phyloP scores from a whole-genome alignment of 108 stramenopile genomes.

The Nitzschia putrida region DNA sequence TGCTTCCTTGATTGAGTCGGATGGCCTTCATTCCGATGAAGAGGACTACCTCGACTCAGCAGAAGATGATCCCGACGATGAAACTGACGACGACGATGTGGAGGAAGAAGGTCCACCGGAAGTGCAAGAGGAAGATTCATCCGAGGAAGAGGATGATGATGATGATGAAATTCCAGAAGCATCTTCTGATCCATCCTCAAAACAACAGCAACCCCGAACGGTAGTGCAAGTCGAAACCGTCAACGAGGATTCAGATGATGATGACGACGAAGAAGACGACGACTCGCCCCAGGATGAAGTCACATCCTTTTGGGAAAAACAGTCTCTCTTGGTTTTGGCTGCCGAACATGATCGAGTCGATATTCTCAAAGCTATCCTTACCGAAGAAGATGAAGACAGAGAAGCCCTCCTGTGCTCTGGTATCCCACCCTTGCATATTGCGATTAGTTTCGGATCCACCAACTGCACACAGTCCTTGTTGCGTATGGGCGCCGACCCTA shows the following conservation, averaged over 20 bases:
- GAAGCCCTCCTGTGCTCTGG: slow-evolving; percentile 34
- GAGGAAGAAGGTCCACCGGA: slow-evolving; percentile 1
- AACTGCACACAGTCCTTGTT: slow-evolving; percentile 75
- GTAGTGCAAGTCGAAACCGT: slow-evolving; percentile 5
- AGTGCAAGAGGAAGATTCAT: not conserved
- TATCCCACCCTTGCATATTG: slow-evolving; percentile 78
- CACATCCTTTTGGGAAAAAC: slow-evolving; percentile 71
- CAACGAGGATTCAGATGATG: slow-evolving; percentile 4
- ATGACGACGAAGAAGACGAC: slow-evolving; percentile 23
- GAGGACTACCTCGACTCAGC: slow-evolving; percentile 9
- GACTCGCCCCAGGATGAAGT: slow-evolving; percentile 55
- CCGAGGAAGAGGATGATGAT: not conserved
- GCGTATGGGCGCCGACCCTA: slow-evolving; percentile 83
- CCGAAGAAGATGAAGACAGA: slow-evolving; percentile 33
- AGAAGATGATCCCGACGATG: slow-evolving; percentile 10
- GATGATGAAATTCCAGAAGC: not conserved
- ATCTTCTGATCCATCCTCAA: not conserved
- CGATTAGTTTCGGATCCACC: slow-evolving; percentile 73
- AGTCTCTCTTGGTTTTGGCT: slow-evolving; percentile 74
- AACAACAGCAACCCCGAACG: not conserved
- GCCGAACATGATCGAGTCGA: slow-evolving; percentile 89
- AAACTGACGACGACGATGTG: not conserved
- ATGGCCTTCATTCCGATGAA: slow-evolving; percentile 17
- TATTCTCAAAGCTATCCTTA: slow-evolving; percentile 70
- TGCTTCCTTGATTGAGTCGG: slow-evolving; percentile 20